phyloP scores from a whole-genome alignment of 1,284 basidiomycete genomes.

The Ceratobasidium sp. region DNA sequence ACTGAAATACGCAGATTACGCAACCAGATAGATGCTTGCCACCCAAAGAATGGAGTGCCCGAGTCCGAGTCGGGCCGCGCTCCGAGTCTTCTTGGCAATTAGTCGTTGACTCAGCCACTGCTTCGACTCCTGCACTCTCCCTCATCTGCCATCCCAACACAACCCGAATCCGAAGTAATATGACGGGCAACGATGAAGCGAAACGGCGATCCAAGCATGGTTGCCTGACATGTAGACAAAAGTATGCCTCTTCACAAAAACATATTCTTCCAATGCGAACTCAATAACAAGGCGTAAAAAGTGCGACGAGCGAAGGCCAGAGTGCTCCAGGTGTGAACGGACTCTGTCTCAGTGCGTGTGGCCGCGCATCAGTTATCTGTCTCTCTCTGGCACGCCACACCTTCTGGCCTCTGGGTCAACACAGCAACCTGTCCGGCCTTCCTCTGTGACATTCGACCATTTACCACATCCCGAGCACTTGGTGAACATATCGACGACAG shows the following conservation, averaged over 20 bases:
- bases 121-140: too few species aligned
- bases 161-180: background rate
- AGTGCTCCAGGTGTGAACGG: background rate
- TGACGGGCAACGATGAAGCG: background rate
- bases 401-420: background rate
- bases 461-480: too few species aligned
- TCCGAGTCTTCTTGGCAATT: too few species aligned
- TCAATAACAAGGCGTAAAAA: slow-evolving; percentile 6
- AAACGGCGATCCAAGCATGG: slow-evolving; percentile 1
- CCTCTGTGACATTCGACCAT: too few species aligned
- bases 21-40: too few species aligned
- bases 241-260: background rate
- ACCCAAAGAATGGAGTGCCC: too few species aligned
- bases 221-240: slow-evolving; percentile 16
- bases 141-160: too few species aligned
- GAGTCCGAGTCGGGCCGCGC: too few species aligned
- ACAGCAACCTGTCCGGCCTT: background rate
- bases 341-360: background rate
- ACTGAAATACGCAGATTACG: too few species aligned
- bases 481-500: too few species aligned
- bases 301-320: slow-evolving; percentile 12
- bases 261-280: background rate
- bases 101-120: too few species aligned
- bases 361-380: background rate
- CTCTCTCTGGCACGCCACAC: background rate